Evolutionary conservation across 768 basidiomycete genomes (phyloP).

Genomic region (Lyophyllum decastes): DNA sequence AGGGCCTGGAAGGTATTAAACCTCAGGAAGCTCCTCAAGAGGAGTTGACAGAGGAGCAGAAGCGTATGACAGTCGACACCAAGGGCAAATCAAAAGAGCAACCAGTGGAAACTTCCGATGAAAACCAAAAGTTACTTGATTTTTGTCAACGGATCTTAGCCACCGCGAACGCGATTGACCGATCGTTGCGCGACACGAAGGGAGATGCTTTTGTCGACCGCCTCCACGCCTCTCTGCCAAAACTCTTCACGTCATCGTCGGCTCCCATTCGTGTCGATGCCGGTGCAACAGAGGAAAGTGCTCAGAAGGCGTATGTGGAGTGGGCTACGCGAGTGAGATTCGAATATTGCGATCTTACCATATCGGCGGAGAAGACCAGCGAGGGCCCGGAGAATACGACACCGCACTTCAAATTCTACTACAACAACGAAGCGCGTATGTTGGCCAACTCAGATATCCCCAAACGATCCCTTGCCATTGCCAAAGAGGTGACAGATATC

Average conservation of each 20-base stretch:
- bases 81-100: constrained; percentile 71
- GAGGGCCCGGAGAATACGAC: constrained; percentile 46
- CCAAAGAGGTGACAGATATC: constrained; percentile 71
- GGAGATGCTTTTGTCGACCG: constrained; percentile 84
- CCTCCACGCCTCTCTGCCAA: constrained; percentile 75
- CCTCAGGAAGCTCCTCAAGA: constrained; percentile 44
- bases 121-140: constrained; percentile 72
- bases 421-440: constrained; percentile 82
- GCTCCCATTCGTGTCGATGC: constrained; percentile 44
- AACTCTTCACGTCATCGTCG: constrained; percentile 56
- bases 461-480: constrained; percentile 90
- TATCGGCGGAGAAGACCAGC: constrained; percentile 33
- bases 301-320: constrained; percentile 70
- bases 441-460: constrained; percentile 84
- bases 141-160: constrained; percentile 88
- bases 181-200: constrained; percentile 86
- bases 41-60: constrained; percentile 87
- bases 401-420: constrained; percentile 82
- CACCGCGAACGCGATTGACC: constrained; percentile 84
- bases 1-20: constrained; percentile 75
- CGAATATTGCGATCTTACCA: constrained; percentile 87
- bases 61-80: constrained; percentile 72
- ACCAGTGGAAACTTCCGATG: constrained; percentile 52
- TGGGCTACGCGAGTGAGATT: constrained; percentile 87
- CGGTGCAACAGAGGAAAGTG: constrained; percentile 65